Evolutionary conservation across 179 eudicot genomes (phyloP), one percentile per base, ranked within the genome.

Genomic region (Amaranthus tricolor): DNA sequence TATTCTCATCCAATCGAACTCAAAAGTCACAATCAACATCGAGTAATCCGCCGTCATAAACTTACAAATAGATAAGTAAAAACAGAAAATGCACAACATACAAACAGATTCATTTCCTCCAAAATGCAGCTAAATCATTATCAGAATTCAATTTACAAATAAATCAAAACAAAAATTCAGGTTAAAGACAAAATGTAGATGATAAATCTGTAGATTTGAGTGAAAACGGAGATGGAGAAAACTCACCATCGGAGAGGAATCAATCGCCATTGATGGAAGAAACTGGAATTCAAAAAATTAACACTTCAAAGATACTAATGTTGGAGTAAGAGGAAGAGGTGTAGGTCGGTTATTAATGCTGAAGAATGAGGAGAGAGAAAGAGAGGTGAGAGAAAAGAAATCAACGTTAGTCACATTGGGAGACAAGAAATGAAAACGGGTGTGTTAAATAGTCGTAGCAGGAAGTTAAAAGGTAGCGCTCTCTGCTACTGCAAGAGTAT

Each of bases 211-310:
- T 31, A 31, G 40, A 31, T 31, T 31, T 31, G 3, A 31, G 40
- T 6, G 7, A 61, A 49, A 16, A 24, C 11, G 8, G n/a, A 24
- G 52, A 16, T 16, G 15, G 47, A 75, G 51, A 71, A 76, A 73
- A 44, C 82, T 82, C 62, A 88, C 94, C 89, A 84, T 82, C 19
- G 81, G 86, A 67, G 73, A 45, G 50, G 88, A 67, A 74, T 78
- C 66, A 71, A 80, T 71, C 56, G 86, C 82, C 94, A 90, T 90
- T 75, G 82, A 20, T 48, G 76, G 40, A 31, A 57, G 43, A n/a
- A n/a, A 47, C 49, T 43, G 51, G 40, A 68, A 31, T 31, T 31
- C 40, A 31, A 31, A 31, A 2, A 31, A 1, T 31, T 31, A 4
- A 2, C 40, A 31, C 40, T 31, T 31, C 40, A 31, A 31, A 2